A percentile compares a stretch with the other conserved stretches of the same genome.
Evolutionary conservation across 495 filamentous ascomycete species (phyloP).

Genomic region (Daldinia vernicosa): DNA sequence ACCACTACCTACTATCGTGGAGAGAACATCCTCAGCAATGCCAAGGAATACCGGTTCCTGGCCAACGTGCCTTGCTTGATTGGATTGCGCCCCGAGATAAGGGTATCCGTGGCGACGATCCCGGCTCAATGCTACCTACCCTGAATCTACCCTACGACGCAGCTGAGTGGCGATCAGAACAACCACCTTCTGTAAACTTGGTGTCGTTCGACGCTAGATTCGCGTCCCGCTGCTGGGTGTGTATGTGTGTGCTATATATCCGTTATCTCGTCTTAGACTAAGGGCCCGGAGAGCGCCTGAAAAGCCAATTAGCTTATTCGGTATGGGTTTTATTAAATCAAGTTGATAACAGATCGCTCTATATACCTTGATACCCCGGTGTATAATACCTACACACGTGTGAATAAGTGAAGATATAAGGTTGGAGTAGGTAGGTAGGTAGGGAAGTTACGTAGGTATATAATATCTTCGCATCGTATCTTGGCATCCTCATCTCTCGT

Average conservation of each 20-base stretch:
- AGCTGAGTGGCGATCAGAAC: slow-evolving; percentile 13
- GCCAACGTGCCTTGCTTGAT: slow-evolving; percentile 40
- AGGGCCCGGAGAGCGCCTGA: slow-evolving; percentile 7
- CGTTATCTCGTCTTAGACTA: slow-evolving; percentile 7
- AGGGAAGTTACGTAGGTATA: neutral
- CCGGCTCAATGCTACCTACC: slow-evolving; percentile 28
- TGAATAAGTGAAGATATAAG: neutral
- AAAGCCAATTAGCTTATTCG: slow-evolving; percentile 10
- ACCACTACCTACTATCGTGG: slow-evolving; percentile 31
- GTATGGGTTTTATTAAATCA: slow-evolving; percentile 6
- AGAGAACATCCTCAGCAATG: slow-evolving; percentile 8
- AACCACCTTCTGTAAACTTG: slow-evolving; percentile 38
- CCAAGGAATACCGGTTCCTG: slow-evolving; percentile 26
- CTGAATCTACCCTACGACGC: slow-evolving; percentile 14
- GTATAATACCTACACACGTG: neutral
- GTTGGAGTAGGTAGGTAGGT: neutral
- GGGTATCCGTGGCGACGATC: slow-evolving; percentile 18
- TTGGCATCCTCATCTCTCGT: neutral
- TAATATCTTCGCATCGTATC: neutral
- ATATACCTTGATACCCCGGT: slow-evolving; percentile 2
- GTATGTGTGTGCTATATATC: slow-evolving; percentile 4
- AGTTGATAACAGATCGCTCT: slow-evolving; percentile 6
- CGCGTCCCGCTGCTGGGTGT: slow-evolving; percentile 5
- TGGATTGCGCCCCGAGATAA: slow-evolving; percentile 38
- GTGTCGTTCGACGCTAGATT: slow-evolving; percentile 18